phyloP scores from a whole-genome alignment of 2,329 filamentous ascomycete genomes.

The Aureobasidium sp. region DNA sequence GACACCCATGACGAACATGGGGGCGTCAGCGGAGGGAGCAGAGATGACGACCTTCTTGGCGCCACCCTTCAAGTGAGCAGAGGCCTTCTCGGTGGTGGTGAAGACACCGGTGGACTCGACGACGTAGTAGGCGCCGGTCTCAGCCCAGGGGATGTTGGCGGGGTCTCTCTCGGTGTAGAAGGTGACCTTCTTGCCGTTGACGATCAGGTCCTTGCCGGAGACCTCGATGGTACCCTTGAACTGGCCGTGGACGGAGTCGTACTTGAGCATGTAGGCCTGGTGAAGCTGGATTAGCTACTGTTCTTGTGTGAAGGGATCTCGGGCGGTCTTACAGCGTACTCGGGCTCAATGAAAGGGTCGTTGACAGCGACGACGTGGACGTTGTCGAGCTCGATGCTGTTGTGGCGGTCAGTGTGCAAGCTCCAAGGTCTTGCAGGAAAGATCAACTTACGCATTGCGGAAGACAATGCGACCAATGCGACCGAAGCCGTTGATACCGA shows the following conservation, averaged over 20 bases:
- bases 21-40: constrained; percentile 86
- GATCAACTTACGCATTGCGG: constrained; percentile 73
- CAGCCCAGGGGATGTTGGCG: constrained; percentile 78
- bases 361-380: constrained; percentile 95
- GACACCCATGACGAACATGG: constrained; percentile 99
- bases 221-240: constrained; percentile 89
- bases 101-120: constrained; percentile 98
- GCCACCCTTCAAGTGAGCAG: constrained; percentile 87
- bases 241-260: constrained; percentile 91
- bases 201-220: constrained; percentile 63
- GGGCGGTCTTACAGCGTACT: constrained; percentile 78
- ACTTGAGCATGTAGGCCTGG: constrained; percentile 99
- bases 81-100: constrained; percentile 96
- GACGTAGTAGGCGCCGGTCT: constrained; percentile 84
- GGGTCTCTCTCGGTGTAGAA: constrained; percentile 95
- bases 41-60: constrained; percentile 91
- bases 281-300: constrained; percentile 4
- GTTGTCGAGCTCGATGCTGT: constrained; percentile 72
- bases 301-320: not conserved
- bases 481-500: constrained; percentile 99
- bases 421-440: constrained; percentile 18
- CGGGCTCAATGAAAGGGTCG: constrained; percentile 97
- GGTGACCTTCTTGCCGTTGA: constrained; percentile 92
- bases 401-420: constrained; percentile 15
- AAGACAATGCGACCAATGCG: constrained; percentile 99